These are phyloP conservation scores for Neofusicoccum ribis DNA, from an alignment of 2,329 filamentous ascomycete species.

Conservation along the genomic window DNA sequence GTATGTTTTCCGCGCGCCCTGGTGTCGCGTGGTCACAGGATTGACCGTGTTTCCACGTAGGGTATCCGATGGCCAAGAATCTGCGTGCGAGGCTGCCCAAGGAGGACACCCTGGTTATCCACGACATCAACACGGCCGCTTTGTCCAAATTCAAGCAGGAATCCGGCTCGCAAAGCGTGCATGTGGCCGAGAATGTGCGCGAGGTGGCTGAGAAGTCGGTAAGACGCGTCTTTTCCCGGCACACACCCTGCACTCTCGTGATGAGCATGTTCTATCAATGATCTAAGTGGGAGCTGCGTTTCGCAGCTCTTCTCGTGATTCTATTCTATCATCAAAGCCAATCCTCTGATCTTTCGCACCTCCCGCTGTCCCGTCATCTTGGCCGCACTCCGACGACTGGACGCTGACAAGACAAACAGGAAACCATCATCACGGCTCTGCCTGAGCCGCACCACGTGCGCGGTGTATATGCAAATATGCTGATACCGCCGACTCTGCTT, in stretches of 20 bases:
- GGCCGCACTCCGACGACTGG: conserved; percentile 20
- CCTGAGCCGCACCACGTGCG: conserved; percentile 55
- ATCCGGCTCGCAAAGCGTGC: conserved; percentile 50
- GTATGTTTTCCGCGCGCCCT: conserved; percentile 34
- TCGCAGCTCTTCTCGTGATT: conserved; percentile 44
- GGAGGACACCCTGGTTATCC: conserved; percentile 63
- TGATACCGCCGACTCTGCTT: conserved; percentile 59
- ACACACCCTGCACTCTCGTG: conserved; percentile 36
- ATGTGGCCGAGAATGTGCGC: conserved; percentile 57
- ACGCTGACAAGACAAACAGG: conserved; percentile 32
- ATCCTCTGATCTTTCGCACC: conserved; percentile 18
- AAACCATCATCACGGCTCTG: conserved; percentile 55
- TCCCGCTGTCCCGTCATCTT: background rate
- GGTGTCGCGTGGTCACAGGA: conserved; percentile 12
- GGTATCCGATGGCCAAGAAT: conserved; percentile 73
- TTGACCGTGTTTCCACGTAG: conserved; percentile 39
- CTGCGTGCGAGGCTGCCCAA: conserved; percentile 65
- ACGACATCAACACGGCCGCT: conserved; percentile 63
- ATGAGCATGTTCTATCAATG: conserved; percentile 62
- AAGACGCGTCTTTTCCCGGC: conserved; percentile 38
- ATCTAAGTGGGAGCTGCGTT: conserved; percentile 70
- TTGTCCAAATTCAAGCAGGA: conserved; percentile 60
- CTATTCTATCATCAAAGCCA: conserved; percentile 16
- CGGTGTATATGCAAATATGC: conserved; percentile 64
- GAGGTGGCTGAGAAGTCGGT: conserved; percentile 69